Percentiles rank a stretch among this genome's conserved stretches.
phyloP scores from a whole-genome alignment of 139 green algal species.

The Spirogloea muscicola region DNA sequence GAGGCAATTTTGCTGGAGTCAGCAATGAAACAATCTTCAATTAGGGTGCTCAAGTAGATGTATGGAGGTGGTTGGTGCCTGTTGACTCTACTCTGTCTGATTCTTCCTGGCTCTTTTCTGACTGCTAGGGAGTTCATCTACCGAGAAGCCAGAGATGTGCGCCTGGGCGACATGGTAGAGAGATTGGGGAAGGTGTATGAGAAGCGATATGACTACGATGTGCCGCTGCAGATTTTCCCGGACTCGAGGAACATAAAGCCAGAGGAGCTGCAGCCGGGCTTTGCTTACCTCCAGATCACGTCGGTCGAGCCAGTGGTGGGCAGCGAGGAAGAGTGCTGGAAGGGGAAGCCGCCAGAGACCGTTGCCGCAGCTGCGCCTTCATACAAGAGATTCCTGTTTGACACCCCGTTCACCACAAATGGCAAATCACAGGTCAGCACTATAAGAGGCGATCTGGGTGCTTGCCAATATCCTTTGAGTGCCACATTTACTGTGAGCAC shows the following conservation, averaged over 20 bases:
- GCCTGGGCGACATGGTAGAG: constrained; percentile 45
- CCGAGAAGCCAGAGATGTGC: constrained; percentile 33
- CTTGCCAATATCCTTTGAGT: too few species aligned
- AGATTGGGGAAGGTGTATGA: constrained; percentile 41
- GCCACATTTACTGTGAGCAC: too few species aligned
- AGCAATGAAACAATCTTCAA: background rate
- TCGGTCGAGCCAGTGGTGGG: constrained; percentile 34
- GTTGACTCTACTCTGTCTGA: background rate
- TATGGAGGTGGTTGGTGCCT: background rate
- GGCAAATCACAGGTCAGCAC: constrained; percentile 41
- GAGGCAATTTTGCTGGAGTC: background rate
- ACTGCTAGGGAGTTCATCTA: constrained; percentile 38
- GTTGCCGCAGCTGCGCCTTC: background rate
- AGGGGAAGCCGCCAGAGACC: constrained; percentile 9
- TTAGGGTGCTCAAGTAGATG: background rate
- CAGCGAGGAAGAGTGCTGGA: constrained; percentile 32
- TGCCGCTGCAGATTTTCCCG: constrained; percentile 30
- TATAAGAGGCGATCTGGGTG: too few species aligned
- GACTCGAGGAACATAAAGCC: constrained; percentile 37
- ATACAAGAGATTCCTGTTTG: constrained; percentile 36
- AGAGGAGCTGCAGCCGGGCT: constrained; percentile 22
- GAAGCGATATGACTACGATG: background rate
- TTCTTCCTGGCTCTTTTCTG: background rate
- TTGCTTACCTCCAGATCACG: constrained; percentile 47
- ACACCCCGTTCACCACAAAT: constrained; percentile 43